These are phyloP conservation scores for Agaricales sp. DNA, from an alignment of 1,284 basidiomycete genomes.

Conservation along the genomic window DNA sequence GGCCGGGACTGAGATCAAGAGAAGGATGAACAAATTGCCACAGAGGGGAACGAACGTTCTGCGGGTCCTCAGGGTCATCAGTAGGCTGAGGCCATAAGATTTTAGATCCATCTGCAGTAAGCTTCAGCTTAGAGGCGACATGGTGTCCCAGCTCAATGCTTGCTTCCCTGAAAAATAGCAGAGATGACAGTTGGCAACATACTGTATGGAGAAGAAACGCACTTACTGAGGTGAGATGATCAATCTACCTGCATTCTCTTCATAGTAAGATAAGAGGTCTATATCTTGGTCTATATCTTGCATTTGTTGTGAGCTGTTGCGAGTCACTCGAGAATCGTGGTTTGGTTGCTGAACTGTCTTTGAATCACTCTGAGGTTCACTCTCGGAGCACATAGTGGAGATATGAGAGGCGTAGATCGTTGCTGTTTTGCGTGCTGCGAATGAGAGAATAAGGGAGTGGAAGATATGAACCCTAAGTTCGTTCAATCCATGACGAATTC, in stretches of 20 bases:
- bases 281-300: too few species aligned
- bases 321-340: too few species aligned
- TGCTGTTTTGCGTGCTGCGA: too few species aligned
- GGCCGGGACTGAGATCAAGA: too few species aligned
- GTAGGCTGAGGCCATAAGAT: conserved; percentile 48
- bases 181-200: not conserved
- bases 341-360: too few species aligned
- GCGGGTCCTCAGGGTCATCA: conserved; percentile 43
- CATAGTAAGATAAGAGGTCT: not conserved
- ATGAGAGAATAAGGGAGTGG: too few species aligned
- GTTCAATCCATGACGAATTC: not conserved
- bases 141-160: conserved; percentile 35
- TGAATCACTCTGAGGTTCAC: too few species aligned
- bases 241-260: not conserved
- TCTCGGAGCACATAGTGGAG: too few species aligned
- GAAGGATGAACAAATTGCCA: not conserved
- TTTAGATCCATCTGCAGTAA: conserved; percentile 35
- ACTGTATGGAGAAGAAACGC: not conserved
- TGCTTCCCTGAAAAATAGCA: conserved; percentile 26
- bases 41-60: conserved; percentile 29
- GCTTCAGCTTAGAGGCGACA: conserved; percentile 34
- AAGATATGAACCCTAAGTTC: too few species aligned
- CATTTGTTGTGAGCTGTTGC: too few species aligned
- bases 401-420: too few species aligned
- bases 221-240: not conserved